Conservation (phyloP, 805 yeast species). For the Yamadazyma tumulicola region DNA sequence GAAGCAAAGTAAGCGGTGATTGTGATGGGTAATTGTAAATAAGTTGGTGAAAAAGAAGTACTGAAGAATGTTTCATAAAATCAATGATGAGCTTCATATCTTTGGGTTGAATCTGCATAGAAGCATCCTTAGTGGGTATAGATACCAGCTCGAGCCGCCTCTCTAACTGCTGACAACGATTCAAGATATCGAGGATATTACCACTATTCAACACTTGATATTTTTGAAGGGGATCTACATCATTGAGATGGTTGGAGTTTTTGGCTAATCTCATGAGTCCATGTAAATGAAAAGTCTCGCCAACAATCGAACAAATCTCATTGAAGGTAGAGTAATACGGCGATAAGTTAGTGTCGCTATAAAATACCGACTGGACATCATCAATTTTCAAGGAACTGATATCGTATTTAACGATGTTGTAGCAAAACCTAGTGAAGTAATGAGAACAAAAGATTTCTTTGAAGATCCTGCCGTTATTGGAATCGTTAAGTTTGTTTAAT, state of each 20-base stretch:
- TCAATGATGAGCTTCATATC: neutral
- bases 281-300: slow-evolving; percentile 2
- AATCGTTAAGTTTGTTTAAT: neutral
- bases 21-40: neutral
- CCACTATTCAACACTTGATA: neutral
- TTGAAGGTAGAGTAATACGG: neutral
- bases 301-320: neutral
- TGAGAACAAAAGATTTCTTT: slow-evolving; percentile 1
- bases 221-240: neutral
- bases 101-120: neutral
- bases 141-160: neutral
- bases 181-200: neutral
- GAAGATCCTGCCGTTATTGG: neutral
- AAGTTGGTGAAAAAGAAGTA: neutral
- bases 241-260: neutral
- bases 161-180: neutral
- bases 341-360: neutral
- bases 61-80: neutral
- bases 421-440: slow-evolving; percentile 3
- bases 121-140: neutral
- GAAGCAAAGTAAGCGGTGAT: neutral
- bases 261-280: slow-evolving; percentile 2
- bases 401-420: slow-evolving; percentile 1
- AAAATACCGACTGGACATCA: slow-evolving; percentile 1
- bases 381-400: slow-evolving; percentile 1